Evolutionary conservation across 306 rosid species (phyloP).

Genomic region (Castanospermum australe): DNA sequence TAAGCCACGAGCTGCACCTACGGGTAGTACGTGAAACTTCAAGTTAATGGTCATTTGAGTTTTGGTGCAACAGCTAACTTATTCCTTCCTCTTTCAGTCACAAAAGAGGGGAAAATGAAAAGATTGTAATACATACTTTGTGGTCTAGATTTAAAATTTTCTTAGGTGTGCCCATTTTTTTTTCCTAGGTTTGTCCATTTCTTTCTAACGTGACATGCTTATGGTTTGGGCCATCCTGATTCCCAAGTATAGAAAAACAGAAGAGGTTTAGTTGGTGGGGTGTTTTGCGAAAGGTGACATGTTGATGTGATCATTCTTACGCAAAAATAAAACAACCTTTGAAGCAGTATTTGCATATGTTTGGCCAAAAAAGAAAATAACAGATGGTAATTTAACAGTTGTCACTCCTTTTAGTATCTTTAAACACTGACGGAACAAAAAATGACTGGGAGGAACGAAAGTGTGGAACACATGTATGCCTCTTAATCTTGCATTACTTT

Average conservation of each 20-base stretch:
- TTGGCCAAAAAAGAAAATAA: not conserved
- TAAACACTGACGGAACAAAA: not conserved
- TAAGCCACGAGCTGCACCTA: conserved; percentile 40
- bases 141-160: not conserved
- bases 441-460: not conserved
- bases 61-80: not conserved
- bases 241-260: not conserved
- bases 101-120: not conserved
- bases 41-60: not conserved
- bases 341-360: not conserved
- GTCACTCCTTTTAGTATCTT: not conserved
- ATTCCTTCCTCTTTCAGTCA: not conserved
- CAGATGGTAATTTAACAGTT: not conserved
- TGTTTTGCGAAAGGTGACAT: not conserved
- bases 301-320: not conserved
- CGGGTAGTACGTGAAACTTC: conserved; percentile 42
- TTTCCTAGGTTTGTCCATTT: not conserved
- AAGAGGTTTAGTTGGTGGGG: not conserved
- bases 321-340: not conserved
- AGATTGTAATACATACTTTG: not conserved
- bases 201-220: not conserved
- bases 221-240: not conserved
- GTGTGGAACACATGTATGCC: not conserved
- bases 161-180: not conserved
- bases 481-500: not conserved